These are phyloP conservation scores for Pelargonium citronellum DNA, from an alignment of 441 rosid genomes.

Conservation along the genomic window DNA sequence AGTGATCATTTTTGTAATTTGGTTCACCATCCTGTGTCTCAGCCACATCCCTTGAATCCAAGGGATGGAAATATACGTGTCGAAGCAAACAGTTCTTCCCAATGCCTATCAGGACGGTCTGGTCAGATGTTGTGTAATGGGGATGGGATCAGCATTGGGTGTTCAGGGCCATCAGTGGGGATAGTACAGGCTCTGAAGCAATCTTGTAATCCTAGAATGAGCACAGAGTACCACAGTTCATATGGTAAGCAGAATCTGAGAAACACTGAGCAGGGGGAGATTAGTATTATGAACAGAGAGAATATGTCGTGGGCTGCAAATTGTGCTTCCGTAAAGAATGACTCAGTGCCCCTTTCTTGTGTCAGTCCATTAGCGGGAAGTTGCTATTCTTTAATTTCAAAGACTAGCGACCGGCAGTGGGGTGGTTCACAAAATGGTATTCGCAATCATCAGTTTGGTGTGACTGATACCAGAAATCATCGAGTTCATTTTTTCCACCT, in stretches of 20 bases:
- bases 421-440: slow-evolving; percentile 14
- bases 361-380: slow-evolving; percentile 13
- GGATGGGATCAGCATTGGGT: background rate
- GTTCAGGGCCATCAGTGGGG: slow-evolving; percentile 2
- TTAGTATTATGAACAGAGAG: slow-evolving; percentile 28
- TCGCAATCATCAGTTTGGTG: slow-evolving; percentile 9
- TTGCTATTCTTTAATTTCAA: slow-evolving; percentile 14
- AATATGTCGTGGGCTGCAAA: slow-evolving; percentile 22
- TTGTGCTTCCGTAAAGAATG: background rate
- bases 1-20: slow-evolving; percentile 6
- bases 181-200: slow-evolving; percentile 12
- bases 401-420: slow-evolving; percentile 2
- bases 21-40: slow-evolving; percentile 1
- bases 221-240: background rate
- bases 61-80: slow-evolving; percentile 21
- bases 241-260: slow-evolving; percentile 13
- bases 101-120: slow-evolving; percentile 5
- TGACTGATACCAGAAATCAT: slow-evolving; percentile 16
- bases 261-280: slow-evolving; percentile 1
- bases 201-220: background rate
- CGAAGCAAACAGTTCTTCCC: slow-evolving; percentile 2
- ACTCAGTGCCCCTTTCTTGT: background rate
- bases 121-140: slow-evolving; percentile 6
- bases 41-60: slow-evolving; percentile 21
- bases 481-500: slow-evolving; percentile 5